Evolutionary conservation across 257 asterid species (phyloP).

Genomic region (Dorcoceras hygrometricum): DNA sequence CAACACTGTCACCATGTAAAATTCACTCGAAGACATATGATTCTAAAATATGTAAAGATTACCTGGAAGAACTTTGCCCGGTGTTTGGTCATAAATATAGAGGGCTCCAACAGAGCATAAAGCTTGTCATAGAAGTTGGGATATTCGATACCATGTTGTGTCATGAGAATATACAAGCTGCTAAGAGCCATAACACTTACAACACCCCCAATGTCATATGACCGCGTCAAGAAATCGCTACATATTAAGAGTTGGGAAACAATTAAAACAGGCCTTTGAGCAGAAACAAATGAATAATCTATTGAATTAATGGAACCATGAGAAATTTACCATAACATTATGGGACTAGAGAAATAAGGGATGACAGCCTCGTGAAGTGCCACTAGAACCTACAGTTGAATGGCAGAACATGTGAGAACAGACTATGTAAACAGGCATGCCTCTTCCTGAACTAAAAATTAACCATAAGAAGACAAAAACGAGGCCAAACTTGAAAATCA

Average conservation of each 20-base stretch:
- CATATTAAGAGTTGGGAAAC: slow-evolving; percentile 24
- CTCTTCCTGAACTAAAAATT: slow-evolving; percentile 9
- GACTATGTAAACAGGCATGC: not conserved
- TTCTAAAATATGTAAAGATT: slow-evolving; percentile 5
- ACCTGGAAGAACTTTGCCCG: slow-evolving; percentile 89
- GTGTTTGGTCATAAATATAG: slow-evolving; percentile 83
- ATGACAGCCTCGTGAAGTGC: slow-evolving; percentile 72
- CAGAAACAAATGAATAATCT: slow-evolving; percentile 20
- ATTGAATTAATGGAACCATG: slow-evolving; percentile 16
- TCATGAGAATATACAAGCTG: slow-evolving; percentile 85
- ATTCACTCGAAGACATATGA: slow-evolving; percentile 2
- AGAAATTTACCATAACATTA: slow-evolving; percentile 68
- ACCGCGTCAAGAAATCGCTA: slow-evolving; percentile 95
- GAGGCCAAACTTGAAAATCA: not conserved
- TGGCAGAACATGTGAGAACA: slow-evolving; percentile 16
- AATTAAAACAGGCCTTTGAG: slow-evolving; percentile 7
- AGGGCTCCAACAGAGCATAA: slow-evolving; percentile 81
- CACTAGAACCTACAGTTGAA: slow-evolving; percentile 67
- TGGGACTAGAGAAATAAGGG: slow-evolving; percentile 78
- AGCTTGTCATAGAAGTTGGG: slow-evolving; percentile 89
- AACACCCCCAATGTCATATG: slow-evolving; percentile 95
- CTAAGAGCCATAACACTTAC: slow-evolving; percentile 96
- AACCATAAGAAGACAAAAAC: not conserved
- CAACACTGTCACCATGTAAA: not conserved
- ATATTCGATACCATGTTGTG: slow-evolving; percentile 91